These are phyloP conservation scores for Jaltomata sinuosa DNA, from an alignment of 257 asterid genomes.

Conservation along the genomic window DNA sequence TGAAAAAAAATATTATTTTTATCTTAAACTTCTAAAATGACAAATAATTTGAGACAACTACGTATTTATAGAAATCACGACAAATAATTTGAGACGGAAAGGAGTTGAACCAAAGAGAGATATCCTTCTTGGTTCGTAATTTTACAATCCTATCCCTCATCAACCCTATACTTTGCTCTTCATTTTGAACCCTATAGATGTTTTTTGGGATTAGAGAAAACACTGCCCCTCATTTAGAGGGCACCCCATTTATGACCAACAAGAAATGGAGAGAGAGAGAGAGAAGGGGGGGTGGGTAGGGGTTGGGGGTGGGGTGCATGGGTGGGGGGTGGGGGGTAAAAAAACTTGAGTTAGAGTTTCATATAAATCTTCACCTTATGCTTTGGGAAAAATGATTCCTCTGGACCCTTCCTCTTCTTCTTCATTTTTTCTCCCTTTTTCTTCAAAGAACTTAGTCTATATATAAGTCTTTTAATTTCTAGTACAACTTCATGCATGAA, in stretches of 20 bases:
- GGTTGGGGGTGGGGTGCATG: neutral
- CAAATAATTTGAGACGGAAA: too few species aligned
- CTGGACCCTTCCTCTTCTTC: conserved; percentile 29
- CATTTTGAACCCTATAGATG: conserved; percentile 17
- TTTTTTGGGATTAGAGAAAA: conserved; percentile 54
- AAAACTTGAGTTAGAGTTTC: neutral
- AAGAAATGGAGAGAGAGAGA: conserved; percentile 20
- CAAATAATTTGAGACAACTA: too few species aligned
- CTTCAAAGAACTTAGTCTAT: neutral
- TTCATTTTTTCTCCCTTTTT: neutral
- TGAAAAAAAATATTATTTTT: too few species aligned
- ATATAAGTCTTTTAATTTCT: neutral
- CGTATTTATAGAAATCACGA: too few species aligned
- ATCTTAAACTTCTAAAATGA: too few species aligned
- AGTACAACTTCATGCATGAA: conserved; percentile 34
- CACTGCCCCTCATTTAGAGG: conserved; percentile 38
- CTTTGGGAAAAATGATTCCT: conserved; percentile 14
- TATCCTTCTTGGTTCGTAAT: too few species aligned
- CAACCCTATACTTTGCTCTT: conserved; percentile 16
- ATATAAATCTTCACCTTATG: conserved; percentile 29
- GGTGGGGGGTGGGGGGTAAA: neutral
- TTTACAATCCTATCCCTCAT: conserved; percentile 23
- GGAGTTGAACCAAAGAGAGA: too few species aligned
- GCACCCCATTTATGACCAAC: conserved; percentile 52
- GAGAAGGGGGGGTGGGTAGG: neutral